Conservation (phyloP, 2,329 filamentous ascomycete species). For the Fusarium longipes region DNA sequence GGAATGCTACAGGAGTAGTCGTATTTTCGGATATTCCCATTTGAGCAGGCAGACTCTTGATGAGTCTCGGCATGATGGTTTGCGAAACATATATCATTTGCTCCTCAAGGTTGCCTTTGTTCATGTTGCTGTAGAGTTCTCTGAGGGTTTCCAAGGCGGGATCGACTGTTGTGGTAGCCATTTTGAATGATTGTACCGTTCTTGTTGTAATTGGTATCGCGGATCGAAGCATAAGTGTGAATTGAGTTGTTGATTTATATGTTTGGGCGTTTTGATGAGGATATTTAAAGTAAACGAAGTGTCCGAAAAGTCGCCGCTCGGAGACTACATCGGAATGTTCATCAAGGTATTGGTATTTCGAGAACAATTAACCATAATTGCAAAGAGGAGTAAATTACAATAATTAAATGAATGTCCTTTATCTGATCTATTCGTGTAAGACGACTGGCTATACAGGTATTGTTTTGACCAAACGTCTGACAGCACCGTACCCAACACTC, state of each 20-base stretch:
- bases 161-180: conserved; percentile 12
- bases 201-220: not conserved
- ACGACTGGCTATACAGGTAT: not conserved
- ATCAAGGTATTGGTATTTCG: not conserved
- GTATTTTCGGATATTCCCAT: conserved; percentile 40
- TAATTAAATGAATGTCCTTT: not conserved
- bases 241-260: not conserved
- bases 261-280: not conserved
- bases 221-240: not conserved
- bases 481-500: not conserved
- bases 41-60: conserved; percentile 39
- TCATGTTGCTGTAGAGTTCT: conserved; percentile 32
- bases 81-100: conserved; percentile 37
- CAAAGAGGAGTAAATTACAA: not conserved
- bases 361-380: too few relatives aligned
- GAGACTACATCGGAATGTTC: conserved; percentile 24
- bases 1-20: conserved; percentile 52
- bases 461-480: not conserved
- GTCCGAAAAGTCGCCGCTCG: conserved; percentile 39
- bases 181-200: not conserved
- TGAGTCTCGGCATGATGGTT: conserved; percentile 33
- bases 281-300: conserved; percentile 20
- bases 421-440: not conserved
- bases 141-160: conserved; percentile 25
- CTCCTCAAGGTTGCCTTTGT: conserved; percentile 19